Base-by-base conservation (phyloP, 495 filamentous ascomycete species). In the Viridothelium virens region DNA sequence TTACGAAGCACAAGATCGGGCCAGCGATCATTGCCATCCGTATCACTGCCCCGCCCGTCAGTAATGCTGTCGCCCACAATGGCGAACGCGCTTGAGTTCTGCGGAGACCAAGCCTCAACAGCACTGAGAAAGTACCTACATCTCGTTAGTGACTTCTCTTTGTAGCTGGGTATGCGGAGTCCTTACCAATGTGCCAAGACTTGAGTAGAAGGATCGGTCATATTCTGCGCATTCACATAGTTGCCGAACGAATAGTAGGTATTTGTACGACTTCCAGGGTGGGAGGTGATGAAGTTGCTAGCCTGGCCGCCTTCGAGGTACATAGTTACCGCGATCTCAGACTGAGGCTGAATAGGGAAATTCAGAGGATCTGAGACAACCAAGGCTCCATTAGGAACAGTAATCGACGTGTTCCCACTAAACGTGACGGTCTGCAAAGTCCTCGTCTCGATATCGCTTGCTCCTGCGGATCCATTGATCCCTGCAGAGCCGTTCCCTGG, bases 21-120 rank as follows among this genome's bases (percentile, higher is more conserved):
- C 88, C 88, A 74, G 63, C 86, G 83, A 68, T 88, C 83, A 68
- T 91, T 89, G 12, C 70, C 74, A 70, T 91, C 83, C 36, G 84
- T 84, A 44, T 77, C 81, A 73, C 84, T 87, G 38, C 84, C 84
- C 2, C 86, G 79, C 0, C 88, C 89, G 69, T 91, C 89, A 4
- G 88, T 90, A 69, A 91, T 90, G 69, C 85, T 88, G 71, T 91
- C 89, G 3, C 89, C 87, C 4, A 91, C 77, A 37, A 91, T 83
- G 2, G 81, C 79, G 41, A 89, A 81, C 9, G 80, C 79, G 11
- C 73, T 69, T 4, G 76, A 73, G 37, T 78, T 62, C 7, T 71
- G 68, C 0, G 84, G 79, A 2, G 77, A 74, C 74, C 79, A 82
- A 5, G 80, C 87, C 71, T 90, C 87, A 34, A 90, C 76, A 1